Percentiles rank a stretch among this genome's conserved stretches.
phyloP scores from a whole-genome alignment of 805 yeast genomes.

The Candida tibetensis region DNA sequence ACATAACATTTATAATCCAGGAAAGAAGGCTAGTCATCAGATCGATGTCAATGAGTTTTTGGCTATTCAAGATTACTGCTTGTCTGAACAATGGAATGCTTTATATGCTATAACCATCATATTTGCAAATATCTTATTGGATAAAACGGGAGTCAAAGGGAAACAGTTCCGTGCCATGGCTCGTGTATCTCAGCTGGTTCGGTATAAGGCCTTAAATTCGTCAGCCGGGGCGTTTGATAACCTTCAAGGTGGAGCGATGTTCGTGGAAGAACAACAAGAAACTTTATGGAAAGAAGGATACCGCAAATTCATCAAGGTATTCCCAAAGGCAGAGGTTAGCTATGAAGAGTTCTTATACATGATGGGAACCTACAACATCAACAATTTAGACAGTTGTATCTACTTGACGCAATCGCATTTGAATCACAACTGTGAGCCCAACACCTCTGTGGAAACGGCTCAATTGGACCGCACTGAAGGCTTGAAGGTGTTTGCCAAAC shows the following conservation, averaged over 20 bases:
- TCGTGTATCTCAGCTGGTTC: constrained; percentile 59
- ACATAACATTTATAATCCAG: constrained; percentile 45
- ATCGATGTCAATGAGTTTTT: constrained; percentile 50
- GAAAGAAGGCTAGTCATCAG: constrained; percentile 32
- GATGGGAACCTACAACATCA: constrained; percentile 73
- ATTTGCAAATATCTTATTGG: constrained; percentile 44
- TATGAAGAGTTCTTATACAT: constrained; percentile 57
- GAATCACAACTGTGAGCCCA: constrained; percentile 77
- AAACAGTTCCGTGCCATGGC: constrained; percentile 65
- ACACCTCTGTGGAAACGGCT: constrained; percentile 49
- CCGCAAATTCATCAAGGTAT: constrained; percentile 46
- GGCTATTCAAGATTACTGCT: constrained; percentile 57
- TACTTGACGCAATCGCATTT: constrained; percentile 65
- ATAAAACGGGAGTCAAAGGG: constrained; percentile 38
- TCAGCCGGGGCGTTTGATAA: constrained; percentile 53
- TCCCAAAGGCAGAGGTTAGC: constrained; percentile 35
- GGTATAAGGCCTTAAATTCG: constrained; percentile 59
- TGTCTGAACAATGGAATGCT: constrained; percentile 64
- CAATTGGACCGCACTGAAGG: constrained; percentile 49
- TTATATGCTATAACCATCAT: constrained; percentile 62
- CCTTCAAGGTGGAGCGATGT: constrained; percentile 51
- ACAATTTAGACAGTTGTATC: constrained; percentile 63
- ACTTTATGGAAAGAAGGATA: constrained; percentile 59
- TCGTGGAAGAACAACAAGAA: constrained; percentile 55
- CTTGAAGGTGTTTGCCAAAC: constrained; percentile 51